phyloP scores from a whole-genome alignment of 169 alveolate species.

The Plasmodium cynomolgi region DNA sequence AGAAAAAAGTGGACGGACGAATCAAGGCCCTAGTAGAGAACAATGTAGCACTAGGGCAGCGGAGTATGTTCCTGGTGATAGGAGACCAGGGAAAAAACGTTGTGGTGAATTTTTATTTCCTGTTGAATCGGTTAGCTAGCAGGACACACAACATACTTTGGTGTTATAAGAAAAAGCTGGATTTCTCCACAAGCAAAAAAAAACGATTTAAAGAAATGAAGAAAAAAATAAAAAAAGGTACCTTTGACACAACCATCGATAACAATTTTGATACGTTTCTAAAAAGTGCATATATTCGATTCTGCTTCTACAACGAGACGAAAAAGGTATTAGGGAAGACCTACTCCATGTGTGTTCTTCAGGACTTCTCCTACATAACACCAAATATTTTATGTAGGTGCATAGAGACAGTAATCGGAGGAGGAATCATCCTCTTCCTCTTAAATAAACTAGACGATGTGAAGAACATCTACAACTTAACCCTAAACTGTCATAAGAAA shows the following conservation, averaged over 20 bases:
- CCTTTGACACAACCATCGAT: constrained; percentile 94
- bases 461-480: constrained; percentile 86
- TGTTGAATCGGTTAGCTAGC: constrained; percentile 81
- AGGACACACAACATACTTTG: constrained; percentile 95
- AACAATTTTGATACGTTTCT: constrained; percentile 97
- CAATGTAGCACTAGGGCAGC: constrained; percentile 89
- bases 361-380: constrained; percentile 99
- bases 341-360: constrained; percentile 95
- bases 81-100: constrained; percentile 98
- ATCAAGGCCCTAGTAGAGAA: constrained; percentile 95
- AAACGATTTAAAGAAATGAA: constrained; percentile 96
- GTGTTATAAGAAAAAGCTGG: constrained; percentile 99
- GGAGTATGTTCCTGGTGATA: constrained; percentile 95
- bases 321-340: constrained; percentile 97
- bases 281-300: constrained; percentile 95
- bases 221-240: constrained; percentile 93
- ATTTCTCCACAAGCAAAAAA: constrained; percentile 96
- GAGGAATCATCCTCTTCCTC: constrained; percentile 95
- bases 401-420: constrained; percentile 99
- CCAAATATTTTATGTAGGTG: constrained; percentile 99
- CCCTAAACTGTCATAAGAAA: constrained; percentile 98
- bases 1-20: constrained; percentile 96
- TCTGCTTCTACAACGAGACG: constrained; percentile 97
- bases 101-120: constrained; percentile 92
- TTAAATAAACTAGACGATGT: constrained; percentile 91